Evolutionary conservation across 2,329 filamentous ascomycete species (phyloP).

Genomic region (Colletotrichum noveboracense): DNA sequence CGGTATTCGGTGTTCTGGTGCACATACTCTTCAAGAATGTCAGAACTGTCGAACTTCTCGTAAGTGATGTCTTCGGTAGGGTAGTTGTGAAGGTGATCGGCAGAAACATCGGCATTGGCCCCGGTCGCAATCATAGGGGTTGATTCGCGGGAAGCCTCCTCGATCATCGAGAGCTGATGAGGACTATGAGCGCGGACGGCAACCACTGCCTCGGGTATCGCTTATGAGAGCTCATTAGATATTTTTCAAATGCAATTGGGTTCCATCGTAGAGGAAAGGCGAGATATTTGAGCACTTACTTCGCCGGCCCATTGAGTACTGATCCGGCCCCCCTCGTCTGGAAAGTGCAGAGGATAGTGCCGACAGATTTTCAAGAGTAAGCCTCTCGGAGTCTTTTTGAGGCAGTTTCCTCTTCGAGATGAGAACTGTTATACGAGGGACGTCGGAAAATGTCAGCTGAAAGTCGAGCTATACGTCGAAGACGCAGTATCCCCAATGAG

Average conservation of each 20-base stretch:
- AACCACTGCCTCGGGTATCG: background rate
- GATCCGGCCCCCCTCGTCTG: background rate
- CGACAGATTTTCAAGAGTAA: background rate
- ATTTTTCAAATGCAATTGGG: background rate
- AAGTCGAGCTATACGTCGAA: background rate
- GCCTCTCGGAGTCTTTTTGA: background rate
- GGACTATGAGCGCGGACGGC: background rate
- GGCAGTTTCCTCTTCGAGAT: background rate
- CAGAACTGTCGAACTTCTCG: background rate
- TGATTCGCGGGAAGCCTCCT: constrained; percentile 9
- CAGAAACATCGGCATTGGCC: background rate
- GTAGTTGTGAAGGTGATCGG: background rate
- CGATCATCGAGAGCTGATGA: constrained; percentile 17
- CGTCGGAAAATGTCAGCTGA: background rate
- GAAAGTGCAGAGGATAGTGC: background rate
- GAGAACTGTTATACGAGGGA: background rate
- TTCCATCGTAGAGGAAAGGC: background rate
- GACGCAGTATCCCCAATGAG: background rate
- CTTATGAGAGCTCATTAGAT: background rate
- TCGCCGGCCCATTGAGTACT: background rate
- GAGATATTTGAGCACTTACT: background rate
- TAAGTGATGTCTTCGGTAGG: background rate
- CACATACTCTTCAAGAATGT: background rate
- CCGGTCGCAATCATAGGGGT: background rate
- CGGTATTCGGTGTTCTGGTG: background rate